Evolutionary conservation across 306 rosid species (phyloP).

Genomic region (Cucurbita ficifolia): DNA sequence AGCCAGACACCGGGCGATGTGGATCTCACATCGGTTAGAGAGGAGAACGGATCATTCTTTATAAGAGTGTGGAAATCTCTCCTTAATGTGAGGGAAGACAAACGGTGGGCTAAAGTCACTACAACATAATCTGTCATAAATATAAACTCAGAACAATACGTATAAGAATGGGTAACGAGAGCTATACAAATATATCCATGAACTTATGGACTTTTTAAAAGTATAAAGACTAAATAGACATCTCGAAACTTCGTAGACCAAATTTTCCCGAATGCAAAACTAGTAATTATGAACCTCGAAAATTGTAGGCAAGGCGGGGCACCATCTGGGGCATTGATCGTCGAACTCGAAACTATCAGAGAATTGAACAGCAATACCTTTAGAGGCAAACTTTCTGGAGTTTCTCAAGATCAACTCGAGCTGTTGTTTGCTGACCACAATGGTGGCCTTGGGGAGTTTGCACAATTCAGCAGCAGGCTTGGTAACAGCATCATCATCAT

Average conservation of each 20-base stretch:
- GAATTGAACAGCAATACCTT: conserved; percentile 1
- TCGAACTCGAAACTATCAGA: neutral
- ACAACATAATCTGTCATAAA: no score
- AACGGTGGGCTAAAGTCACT: no score
- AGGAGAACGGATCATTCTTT: no score
- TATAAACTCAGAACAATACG: neutral
- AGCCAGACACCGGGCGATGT: no score
- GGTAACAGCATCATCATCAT: no score
- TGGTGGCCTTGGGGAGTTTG: neutral
- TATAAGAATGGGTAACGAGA: neutral
- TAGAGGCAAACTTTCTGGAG: neutral
- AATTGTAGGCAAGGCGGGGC: neutral
- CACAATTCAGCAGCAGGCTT: neutral
- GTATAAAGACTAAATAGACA: no score
- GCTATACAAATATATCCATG: no score
- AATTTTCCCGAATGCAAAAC: neutral
- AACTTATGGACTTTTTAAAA: no score
- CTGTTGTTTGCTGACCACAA: neutral
- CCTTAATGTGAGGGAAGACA: no score
- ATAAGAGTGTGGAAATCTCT: no score
- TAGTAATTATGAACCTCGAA: neutral
- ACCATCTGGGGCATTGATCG: neutral
- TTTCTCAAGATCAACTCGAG: neutral
- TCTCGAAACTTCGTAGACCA: neutral
- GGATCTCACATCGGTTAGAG: no score